Evolutionary conservation across 805 yeast genomes (phyloP).

Genomic region (Candida taoyuanica): DNA sequence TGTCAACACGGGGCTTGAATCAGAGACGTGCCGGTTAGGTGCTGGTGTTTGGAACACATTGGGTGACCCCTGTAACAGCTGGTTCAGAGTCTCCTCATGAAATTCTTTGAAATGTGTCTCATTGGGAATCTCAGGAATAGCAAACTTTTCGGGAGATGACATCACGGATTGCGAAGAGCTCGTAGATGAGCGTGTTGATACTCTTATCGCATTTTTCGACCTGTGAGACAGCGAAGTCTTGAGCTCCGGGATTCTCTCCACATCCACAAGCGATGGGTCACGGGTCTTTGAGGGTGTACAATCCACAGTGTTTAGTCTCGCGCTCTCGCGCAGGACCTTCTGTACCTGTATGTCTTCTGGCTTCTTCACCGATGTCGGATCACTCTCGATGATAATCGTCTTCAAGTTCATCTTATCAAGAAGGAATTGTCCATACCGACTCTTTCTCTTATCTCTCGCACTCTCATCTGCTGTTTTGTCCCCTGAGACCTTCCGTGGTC

Average conservation of each 20-base stretch:
- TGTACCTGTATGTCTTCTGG: conserved; percentile 12
- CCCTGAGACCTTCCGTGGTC: conserved; percentile 6
- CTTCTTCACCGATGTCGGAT: conserved; percentile 28
- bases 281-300: conserved; percentile 13
- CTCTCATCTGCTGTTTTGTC: conserved; percentile 11
- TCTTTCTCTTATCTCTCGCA: conserved; percentile 23
- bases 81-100: conserved; percentile 12
- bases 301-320: conserved; percentile 15
- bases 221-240: conserved; percentile 9
- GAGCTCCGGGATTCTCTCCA: conserved; percentile 18
- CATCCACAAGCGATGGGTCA: conserved; percentile 6
- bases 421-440: conserved; percentile 34
- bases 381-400: conserved; percentile 33
- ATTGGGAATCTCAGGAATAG: background rate
- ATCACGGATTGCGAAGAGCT: background rate
- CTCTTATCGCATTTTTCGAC: conserved; percentile 1
- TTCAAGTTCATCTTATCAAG: conserved; percentile 38
- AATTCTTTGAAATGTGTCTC: conserved; percentile 5
- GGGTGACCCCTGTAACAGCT: conserved; percentile 8
- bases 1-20: conserved; percentile 5
- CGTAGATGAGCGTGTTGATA: conserved; percentile 5
- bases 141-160: conserved; percentile 3
- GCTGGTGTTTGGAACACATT: conserved; percentile 19
- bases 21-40: conserved; percentile 12
- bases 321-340: conserved; percentile 11